phyloP scores from a whole-genome alignment of 202 grass and related monocot species.

The Schoenoplectus tabernaemontani region DNA sequence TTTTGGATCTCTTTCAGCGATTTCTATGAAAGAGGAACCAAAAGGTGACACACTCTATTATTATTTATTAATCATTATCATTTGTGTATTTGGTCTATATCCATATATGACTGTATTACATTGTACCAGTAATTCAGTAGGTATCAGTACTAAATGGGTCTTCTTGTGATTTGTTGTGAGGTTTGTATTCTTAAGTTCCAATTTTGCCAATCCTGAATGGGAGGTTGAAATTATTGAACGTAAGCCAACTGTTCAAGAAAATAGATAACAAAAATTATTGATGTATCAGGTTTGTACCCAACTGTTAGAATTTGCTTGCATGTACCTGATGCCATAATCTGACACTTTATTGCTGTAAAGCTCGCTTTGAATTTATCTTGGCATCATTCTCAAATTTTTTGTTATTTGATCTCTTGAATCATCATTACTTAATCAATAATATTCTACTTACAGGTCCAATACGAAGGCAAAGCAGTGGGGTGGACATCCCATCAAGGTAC shows the following conservation, averaged over 20 bases:
- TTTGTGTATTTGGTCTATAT: neutral
- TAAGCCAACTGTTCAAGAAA: neutral
- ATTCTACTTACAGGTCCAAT: conserved; percentile 43
- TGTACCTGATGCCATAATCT: neutral
- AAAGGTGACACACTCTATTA: conserved; percentile 41
- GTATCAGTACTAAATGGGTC: neutral
- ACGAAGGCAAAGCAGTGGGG: conserved; percentile 62
- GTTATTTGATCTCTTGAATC: neutral
- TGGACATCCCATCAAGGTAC: conserved; percentile 60
- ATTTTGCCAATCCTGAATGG: neutral
- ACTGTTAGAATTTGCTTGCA: neutral
- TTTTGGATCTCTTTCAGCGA: conserved; percentile 64
- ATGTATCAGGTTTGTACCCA: neutral
- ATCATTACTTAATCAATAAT: neutral
- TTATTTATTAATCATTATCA: neutral
- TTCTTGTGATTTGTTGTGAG: neutral
- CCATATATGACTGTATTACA: neutral
- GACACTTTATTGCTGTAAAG: neutral
- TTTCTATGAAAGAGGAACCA: conserved; percentile 69
- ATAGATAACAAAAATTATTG: neutral
- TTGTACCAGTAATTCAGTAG: neutral
- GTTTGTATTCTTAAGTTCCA: neutral
- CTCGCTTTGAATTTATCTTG: neutral
- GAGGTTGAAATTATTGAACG: neutral
- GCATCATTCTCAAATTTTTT: neutral